Percentiles rank a stretch among this genome's conserved stretches.
Conservation (phyloP, 148 eudicot genomes). For the Amaranthus hypochondriacus region DNA sequence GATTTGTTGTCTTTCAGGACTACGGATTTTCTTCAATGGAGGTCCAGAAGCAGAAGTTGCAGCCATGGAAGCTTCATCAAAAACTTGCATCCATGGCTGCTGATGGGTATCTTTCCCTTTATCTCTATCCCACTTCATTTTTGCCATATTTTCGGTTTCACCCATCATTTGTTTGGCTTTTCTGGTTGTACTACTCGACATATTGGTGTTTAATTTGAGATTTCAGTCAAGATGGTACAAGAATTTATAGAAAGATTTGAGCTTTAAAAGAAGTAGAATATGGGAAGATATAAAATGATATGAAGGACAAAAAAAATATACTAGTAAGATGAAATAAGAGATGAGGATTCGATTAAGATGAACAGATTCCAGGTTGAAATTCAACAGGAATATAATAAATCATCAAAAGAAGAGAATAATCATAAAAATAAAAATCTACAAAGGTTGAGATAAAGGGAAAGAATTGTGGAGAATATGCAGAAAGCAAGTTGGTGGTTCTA, state of each 20-base stretch:
- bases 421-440: background rate
- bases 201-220: background rate
- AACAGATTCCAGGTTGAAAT: constrained; percentile 21
- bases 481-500: constrained; percentile 8
- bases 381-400: constrained; percentile 8
- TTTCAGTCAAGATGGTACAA: background rate
- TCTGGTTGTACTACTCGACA: constrained; percentile 17
- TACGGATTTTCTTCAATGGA: constrained; percentile 55
- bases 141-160: constrained; percentile 5
- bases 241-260: background rate
- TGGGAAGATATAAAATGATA: background rate
- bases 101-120: constrained; percentile 1
- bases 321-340: background rate
- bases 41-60: constrained; percentile 21
- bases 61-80: constrained; percentile 49
- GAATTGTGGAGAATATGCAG: constrained; percentile 7
- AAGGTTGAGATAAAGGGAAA: background rate
- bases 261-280: background rate
- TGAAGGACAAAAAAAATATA: background rate
- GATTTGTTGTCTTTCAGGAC: constrained; percentile 52
- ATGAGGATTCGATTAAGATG: constrained; percentile 29
- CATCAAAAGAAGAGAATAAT: constrained; percentile 15
- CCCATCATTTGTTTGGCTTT: constrained; percentile 18
- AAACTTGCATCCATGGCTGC: constrained; percentile 53
- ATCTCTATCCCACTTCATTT: constrained; percentile 14